phyloP scores from a whole-genome alignment of 306 rosid genomes.

The Malus sieversii region DNA sequence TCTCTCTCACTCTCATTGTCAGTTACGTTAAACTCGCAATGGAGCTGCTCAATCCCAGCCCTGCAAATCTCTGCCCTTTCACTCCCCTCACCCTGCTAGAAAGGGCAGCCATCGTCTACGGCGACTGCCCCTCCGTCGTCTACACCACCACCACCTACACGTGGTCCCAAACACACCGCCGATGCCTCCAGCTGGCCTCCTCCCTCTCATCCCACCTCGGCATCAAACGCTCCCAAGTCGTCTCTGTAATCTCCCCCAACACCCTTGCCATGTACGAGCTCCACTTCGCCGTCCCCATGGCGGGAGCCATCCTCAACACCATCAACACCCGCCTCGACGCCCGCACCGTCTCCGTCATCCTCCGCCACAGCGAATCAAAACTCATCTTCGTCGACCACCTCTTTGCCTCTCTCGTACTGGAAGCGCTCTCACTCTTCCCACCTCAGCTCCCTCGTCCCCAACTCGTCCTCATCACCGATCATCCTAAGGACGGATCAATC shows the following conservation, averaged over 20 bases:
- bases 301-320: constrained; percentile 56
- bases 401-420: constrained; percentile 16
- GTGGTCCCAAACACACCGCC: constrained; percentile 53
- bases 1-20: background rate
- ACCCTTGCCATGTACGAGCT: constrained; percentile 63
- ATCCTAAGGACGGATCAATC: background rate
- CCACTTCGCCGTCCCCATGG: constrained; percentile 69
- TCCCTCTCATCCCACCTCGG: constrained; percentile 32
- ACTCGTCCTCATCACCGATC: constrained; percentile 47
- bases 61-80: constrained; percentile 42
- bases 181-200: constrained; percentile 64
- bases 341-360: constrained; percentile 43
- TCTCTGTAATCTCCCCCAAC: constrained; percentile 64
- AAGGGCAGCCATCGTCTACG: constrained; percentile 41
- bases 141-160: constrained; percentile 34
- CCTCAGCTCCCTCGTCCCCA: constrained; percentile 11
- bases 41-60: constrained; percentile 18
- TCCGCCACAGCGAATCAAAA: constrained; percentile 52
- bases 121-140: constrained; percentile 31
- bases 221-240: constrained; percentile 26
- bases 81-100: constrained; percentile 52
- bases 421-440: constrained; percentile 40
- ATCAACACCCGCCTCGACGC: constrained; percentile 60
- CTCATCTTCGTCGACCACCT: constrained; percentile 52
- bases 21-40: background rate